phyloP scores from a whole-genome alignment of 306 rosid genomes.

The Trifolium dubium region DNA sequence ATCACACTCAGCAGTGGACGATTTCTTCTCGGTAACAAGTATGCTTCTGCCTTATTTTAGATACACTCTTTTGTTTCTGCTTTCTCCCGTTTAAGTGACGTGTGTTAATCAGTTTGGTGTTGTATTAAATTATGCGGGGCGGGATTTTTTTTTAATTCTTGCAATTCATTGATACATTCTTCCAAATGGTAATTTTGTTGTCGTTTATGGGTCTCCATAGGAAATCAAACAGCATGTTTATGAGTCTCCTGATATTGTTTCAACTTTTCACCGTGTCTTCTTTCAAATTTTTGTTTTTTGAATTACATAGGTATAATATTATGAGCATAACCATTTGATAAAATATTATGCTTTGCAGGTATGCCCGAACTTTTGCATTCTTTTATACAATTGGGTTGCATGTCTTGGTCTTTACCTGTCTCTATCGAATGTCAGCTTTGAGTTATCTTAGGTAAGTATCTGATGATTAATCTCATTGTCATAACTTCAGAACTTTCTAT shows the following conservation, averaged over 20 bases:
- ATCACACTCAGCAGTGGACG: conserved; percentile 99
- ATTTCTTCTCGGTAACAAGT: conserved; percentile 99
- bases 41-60: conserved; percentile 46
- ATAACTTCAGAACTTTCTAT: neutral
- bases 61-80: conserved; percentile 15
- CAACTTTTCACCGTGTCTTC: neutral
- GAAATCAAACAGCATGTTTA: neutral
- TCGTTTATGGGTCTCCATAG: neutral
- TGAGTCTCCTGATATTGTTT: neutral
- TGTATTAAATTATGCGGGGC: neutral
- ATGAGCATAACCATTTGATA: conserved; percentile 25
- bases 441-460: conserved; percentile 78
- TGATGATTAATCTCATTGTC: neutral
- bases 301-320: neutral
- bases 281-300: neutral
- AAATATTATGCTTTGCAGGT: conserved; percentile 55
- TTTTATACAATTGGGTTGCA: conserved; percentile 96
- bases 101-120: conserved; percentile 27
- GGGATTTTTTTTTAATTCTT: neutral
- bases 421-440: conserved; percentile 94
- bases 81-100: conserved; percentile 17
- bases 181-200: neutral
- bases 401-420: conserved; percentile 87
- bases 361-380: conserved; percentile 94
- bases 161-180: conserved; percentile 1